Base-by-base conservation (phyloP, 169 alveolate species). In the Cryptosporidium tyzzeri region DNA sequence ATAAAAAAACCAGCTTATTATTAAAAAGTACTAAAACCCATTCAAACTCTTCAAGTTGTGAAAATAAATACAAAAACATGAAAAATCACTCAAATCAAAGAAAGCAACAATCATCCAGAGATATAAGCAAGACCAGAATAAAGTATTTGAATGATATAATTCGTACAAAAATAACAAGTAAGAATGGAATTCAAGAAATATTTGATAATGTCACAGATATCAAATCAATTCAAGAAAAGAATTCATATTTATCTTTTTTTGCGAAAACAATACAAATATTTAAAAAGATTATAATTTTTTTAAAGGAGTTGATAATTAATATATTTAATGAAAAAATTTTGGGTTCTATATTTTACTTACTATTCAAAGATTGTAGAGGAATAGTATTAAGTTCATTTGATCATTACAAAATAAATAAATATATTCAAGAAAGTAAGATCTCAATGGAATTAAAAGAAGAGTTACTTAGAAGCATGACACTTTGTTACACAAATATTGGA, bases 401-500 rank as follows among this genome's bases (percentile, higher is more conserved):
- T 48, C 89, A 80, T n/a, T 65, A 62, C 44, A 80, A 80, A 59
- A n/a, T 80, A 29, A 39, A 65, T 62, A 44, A 80, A 14, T 80
- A 62, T 48, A 41, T 80, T 31, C 61, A 65, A 41, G 39, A 65
- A 21, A 62, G 69, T 18, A 80, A 80, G 31, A 31, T 80, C 26
- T 31, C 80, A 44, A 45, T 80, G 50, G 62, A 80, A 16, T 16
- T 80, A 41, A 39, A 59, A 39, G 89, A 80, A 37, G 89, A 80
- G 10, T 62, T 80, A 35, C 44, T 80, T 14, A 80, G 35, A 80
- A 80, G 89, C 33, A 80, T 80, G 89, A 80, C 89, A 6, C 29
- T 80, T 14, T 80, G 89, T 18, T 80, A 80, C 18, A 29, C 89
- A 39, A 80, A 80, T 44, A 65, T 80, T 80, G 89, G 89, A 23